Percentiles rank a stretch among this genome's conserved stretches.
Evolutionary conservation across 1,284 basidiomycete genomes (phyloP).

Genomic region (Ustilago lituana): DNA sequence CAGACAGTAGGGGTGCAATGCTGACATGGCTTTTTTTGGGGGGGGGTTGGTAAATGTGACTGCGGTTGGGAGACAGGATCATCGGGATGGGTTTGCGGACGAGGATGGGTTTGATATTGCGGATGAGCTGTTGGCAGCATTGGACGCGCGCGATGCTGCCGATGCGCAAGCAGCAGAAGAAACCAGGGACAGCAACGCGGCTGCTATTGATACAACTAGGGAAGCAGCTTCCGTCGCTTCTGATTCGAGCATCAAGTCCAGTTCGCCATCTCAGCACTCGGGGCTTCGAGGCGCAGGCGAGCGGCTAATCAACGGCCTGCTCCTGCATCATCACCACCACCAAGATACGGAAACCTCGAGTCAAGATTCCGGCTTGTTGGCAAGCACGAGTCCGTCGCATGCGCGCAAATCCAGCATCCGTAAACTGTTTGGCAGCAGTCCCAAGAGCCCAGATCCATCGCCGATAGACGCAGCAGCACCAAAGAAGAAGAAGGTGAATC

Average conservation of each 20-base stretch:
- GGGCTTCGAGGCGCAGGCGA: constrained; percentile 43
- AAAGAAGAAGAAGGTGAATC: constrained; percentile 45
- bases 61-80: too few species aligned
- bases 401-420: constrained; percentile 25
- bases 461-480: constrained; percentile 8
- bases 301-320: constrained; percentile 40
- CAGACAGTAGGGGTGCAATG: too few species aligned
- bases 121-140: constrained; percentile 53
- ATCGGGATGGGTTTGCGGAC: constrained; percentile 33
- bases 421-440: constrained; percentile 38
- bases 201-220: too few species aligned
- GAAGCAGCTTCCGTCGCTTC: background rate
- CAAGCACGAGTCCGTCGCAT: constrained; percentile 11
- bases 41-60: too few species aligned
- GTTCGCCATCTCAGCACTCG: constrained; percentile 1
- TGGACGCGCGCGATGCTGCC: constrained; percentile 53
- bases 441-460: constrained; percentile 17
- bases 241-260: constrained; percentile 9
- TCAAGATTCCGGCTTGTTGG: constrained; percentile 3
- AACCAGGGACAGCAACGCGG: background rate
- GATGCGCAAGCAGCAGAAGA: constrained; percentile 6
- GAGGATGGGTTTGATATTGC: constrained; percentile 55
- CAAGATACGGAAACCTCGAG: too few species aligned
- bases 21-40: too few species aligned
- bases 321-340: constrained; percentile 8